Evolutionary conservation across 345 rosid genomes (phyloP), one percentile per base, ranked within the genome.

Genomic region (Jatropha curcas): DNA sequence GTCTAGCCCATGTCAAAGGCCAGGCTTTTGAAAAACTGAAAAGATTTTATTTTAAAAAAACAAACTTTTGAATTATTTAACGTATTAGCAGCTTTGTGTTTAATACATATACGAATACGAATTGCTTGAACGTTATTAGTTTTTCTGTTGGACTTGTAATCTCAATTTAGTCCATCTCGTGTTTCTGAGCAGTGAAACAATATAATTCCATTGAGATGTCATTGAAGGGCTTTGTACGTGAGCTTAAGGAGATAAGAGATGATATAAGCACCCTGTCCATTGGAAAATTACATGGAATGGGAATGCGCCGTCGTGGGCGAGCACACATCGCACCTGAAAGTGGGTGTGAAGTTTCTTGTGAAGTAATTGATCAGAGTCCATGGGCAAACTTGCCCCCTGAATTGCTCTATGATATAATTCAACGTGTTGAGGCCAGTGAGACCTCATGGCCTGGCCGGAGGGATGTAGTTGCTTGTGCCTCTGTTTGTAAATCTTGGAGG

Each of bases 321-420:
- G 84, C 94, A 0, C 81, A 88, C 74, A 90, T 90, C 65, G 91
- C 92, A 1, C 97, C 96, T 0, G 96, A 93, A 51, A 68, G 37
- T 20, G 58, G 78, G 43, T 73, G 75, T 53, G 48, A 71, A 3
- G 45, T 84, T 16, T 70, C 79, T 9, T 52, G 79, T 37, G 37
- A 65, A 13, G 68, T 55, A 22, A 63, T n/a, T 2, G 73, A 78
- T 55, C 88, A 82, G 76, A 79, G 91, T 61, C 80, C 67, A 55
- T 94, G 98, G 98, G 95, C 86, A 17, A 86, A 85, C 77, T 75
- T 94, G 81, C 97, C 97, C n/a, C 88, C 95, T 0, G 98, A 94
- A 78, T 84, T 94, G 71, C 93, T 92, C 52, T 82, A 79, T 56
- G 89, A 90, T 65, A 86, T 94, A 61, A 87, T 94, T 65, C 78